A percentile compares a stretch with the other conserved stretches of the same genome.
phyloP scores from a whole-genome alignment of 225 moss, liverwort and hornwort species.

The Antitrichia curtipendula region DNA sequence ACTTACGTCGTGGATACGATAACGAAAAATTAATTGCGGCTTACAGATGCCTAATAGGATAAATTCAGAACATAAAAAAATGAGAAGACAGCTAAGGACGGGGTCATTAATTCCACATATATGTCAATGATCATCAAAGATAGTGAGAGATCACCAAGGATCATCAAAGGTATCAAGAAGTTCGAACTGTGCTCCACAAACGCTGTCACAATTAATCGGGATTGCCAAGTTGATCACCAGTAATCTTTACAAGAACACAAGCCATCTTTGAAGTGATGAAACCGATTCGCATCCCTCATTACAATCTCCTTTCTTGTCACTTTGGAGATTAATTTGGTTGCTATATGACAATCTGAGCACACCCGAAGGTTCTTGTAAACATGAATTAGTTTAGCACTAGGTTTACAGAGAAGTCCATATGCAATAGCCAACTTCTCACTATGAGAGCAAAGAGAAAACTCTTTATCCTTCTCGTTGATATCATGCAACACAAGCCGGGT shows the following conservation, averaged over 20 bases:
- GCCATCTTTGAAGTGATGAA: background rate
- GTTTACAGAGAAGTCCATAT: background rate
- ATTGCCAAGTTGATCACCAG: background rate
- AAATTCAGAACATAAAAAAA: too few species aligned
- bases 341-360: background rate
- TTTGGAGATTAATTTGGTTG: background rate
- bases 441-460: background rate
- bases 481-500: background rate
- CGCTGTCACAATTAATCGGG: background rate
- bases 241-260: background rate
- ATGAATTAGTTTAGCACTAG: background rate
- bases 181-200: background rate
- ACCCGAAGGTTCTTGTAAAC: background rate
- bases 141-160: too few species aligned
- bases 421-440: background rate
- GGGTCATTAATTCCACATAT: too few species aligned
- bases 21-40: too few species aligned
- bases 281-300: too few species aligned
- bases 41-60: too few species aligned
- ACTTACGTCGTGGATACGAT: too few species aligned
- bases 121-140: too few species aligned
- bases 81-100: too few species aligned
- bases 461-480: background rate
- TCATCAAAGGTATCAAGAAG: background rate
- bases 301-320: too few species aligned